A percentile compares a stretch with the other conserved stretches of the same genome.
phyloP scores from a whole-genome alignment of 768 basidiomycete genomes.

The Russula griseocarnosa region DNA sequence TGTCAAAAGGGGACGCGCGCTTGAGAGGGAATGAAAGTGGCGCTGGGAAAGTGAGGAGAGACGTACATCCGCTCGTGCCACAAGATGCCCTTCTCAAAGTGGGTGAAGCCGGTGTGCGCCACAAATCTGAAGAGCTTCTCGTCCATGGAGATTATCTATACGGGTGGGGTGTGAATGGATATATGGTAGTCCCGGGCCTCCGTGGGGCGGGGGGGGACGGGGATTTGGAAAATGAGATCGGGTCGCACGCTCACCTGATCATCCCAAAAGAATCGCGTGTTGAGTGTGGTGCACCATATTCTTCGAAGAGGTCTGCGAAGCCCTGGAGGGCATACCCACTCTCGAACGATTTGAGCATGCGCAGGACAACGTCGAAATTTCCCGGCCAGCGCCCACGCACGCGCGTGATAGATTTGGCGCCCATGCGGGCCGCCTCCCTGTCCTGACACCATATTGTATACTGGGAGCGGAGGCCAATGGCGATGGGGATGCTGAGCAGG shows the following conservation, averaged over 20 bases:
- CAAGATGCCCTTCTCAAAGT: slow-evolving; percentile 27
- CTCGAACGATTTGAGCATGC: slow-evolving; percentile 29
- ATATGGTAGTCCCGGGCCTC: background rate
- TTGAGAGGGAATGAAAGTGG: slow-evolving; percentile 1
- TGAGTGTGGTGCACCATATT: slow-evolving; percentile 34
- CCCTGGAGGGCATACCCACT: slow-evolving; percentile 32
- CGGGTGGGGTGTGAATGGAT: background rate
- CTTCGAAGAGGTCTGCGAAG: slow-evolving; percentile 31
- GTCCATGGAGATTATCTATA: slow-evolving; percentile 28
- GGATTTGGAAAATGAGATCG: background rate
- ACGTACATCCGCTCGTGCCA: slow-evolving; percentile 29
- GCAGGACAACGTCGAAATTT: slow-evolving; percentile 34
- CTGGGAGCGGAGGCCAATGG: slow-evolving; percentile 13
- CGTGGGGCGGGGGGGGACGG: background rate
- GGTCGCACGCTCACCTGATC: slow-evolving; percentile 29
- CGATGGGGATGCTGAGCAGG: slow-evolving; percentile 13
- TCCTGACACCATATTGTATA: slow-evolving; percentile 19
- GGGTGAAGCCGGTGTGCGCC: slow-evolving; percentile 25
- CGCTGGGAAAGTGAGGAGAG: background rate
- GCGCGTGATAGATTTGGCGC: slow-evolving; percentile 30
- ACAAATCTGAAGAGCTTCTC: slow-evolving; percentile 25
- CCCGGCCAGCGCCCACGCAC: slow-evolving; percentile 36
- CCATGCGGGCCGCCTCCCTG: slow-evolving; percentile 25
- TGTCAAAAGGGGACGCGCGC: slow-evolving; percentile 11
- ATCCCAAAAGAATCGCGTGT: slow-evolving; percentile 36